Evolutionary conservation across 257 asterid species (phyloP).

Genomic region (Paulownia fortunei): DNA sequence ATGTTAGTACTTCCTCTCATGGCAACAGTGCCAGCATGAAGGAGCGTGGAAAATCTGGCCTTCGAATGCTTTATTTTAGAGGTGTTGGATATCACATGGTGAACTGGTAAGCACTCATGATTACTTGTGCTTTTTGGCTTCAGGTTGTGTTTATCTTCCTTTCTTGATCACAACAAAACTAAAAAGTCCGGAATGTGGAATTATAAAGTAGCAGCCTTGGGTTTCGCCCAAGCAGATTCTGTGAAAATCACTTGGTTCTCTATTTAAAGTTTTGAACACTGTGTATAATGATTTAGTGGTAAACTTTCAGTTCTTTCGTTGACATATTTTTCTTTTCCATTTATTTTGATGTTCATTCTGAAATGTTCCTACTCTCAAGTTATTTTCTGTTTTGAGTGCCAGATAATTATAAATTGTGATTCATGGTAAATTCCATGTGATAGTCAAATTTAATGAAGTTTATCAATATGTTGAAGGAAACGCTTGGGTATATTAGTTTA

Average conservation of each 20-base stretch:
- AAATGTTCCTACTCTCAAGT: neutral
- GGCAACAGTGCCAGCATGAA: constrained; percentile 53
- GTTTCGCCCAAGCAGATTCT: neutral
- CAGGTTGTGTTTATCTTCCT: constrained; percentile 19
- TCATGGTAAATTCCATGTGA: neutral
- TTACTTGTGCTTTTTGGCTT: constrained; percentile 17
- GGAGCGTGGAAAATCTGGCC: constrained; percentile 75
- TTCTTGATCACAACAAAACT: constrained; percentile 5
- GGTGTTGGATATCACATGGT: constrained; percentile 98
- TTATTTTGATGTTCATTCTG: neutral
- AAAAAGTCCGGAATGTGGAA: neutral
- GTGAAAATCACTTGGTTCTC: neutral
- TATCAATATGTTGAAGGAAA: neutral
- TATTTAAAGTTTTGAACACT: neutral
- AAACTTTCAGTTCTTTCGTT: neutral
- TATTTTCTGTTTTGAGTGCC: neutral
- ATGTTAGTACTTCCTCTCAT: constrained; percentile 66
- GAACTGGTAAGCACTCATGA: constrained; percentile 75
- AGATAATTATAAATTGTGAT: neutral
- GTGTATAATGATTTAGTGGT: neutral
- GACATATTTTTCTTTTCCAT: constrained; percentile 1
- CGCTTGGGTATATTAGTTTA: neutral
- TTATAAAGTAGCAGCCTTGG: neutral
- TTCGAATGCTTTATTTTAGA: constrained; percentile 71
- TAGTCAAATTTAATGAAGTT: constrained; percentile 17